Evolutionary conservation across 345 rosid genomes (phyloP), one percentile per base, ranked within the genome.

Genomic region (Dimocarpus longan): DNA sequence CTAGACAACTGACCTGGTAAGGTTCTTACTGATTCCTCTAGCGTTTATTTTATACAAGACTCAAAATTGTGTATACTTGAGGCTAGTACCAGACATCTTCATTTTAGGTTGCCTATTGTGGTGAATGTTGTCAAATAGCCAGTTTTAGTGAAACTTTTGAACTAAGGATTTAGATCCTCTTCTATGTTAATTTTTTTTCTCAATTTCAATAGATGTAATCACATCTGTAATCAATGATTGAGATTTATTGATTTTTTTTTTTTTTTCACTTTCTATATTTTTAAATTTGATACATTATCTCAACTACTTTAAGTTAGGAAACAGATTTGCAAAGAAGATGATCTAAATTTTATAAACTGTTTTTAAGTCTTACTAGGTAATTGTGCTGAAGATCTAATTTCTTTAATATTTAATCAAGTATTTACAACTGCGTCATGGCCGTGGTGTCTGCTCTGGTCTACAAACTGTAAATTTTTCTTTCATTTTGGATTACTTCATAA

Each of bases 1-100:
- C n/a, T 52, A 85, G 89, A 68, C 93, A 90, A 68, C 77, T 96
- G 84, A 83, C 93, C 68, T 96, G 98, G 99, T 95, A 88, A 83
- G 78, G 10, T 32, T 32, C 10, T 80, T 39, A 71, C 10, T 82
- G 24, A 48, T 56, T 42, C 52, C 39, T 78, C 79, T 9, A 78
- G 57, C 42, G 52, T 77, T 40, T 80, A 18, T 80, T 39, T 57
- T 56, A 18, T 24, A 46, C 10, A 18, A 8, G 57, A 18, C 8
- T 70, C 0, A 16, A 62, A 9, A 26, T 46, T 24, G 42, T 69
- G 56, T 42, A 68, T 0, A 9, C 9, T 9, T 43, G 42, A 40
- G 13, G 32, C 66, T 67, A 42, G 19, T 24, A 42, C 60, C 18
- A 37, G 40, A 32, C 26, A 44, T 62, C 48, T 18, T 39, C 67